Percentiles rank a stretch among this genome's conserved stretches.
Conservation (phyloP, 176 grass and related monocot species). For the Oryza officinalis region DNA sequence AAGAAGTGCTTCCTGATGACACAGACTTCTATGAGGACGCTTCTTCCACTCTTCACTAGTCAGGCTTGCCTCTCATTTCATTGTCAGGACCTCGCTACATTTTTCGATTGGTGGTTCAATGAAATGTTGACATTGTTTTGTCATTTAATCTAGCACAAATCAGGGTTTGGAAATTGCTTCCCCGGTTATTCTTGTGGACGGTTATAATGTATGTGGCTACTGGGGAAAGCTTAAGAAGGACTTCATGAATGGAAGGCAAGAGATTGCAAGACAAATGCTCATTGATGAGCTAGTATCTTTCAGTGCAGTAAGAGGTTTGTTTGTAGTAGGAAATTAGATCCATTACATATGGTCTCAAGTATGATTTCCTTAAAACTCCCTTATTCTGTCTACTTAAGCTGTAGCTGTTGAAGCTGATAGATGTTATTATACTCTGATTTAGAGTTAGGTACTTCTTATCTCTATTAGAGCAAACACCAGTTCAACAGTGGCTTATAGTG, state of each 20-base stretch:
- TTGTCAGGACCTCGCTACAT: not conserved
- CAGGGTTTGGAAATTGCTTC: conserved; percentile 69
- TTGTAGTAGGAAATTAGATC: not conserved
- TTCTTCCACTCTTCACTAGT: conserved; percentile 72
- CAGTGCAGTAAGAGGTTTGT: conserved; percentile 79
- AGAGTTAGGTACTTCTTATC: not conserved
- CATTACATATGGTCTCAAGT: not conserved
- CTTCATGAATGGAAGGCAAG: conserved; percentile 82
- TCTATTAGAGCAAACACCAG: not conserved
- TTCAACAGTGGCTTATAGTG: not conserved
- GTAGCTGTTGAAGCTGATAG: not conserved
- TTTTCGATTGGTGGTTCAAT: not conserved
- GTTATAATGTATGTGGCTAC: conserved; percentile 92
- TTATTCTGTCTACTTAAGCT: not conserved
- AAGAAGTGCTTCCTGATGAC: conserved; percentile 73
- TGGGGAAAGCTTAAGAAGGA: conserved; percentile 90
- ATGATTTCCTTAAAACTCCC: not conserved
- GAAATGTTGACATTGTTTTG: conserved; percentile 23
- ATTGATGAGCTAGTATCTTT: conserved; percentile 79
- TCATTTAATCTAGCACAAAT: conserved; percentile 59
- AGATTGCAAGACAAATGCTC: conserved; percentile 81
- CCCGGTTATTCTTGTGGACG: conserved; percentile 85
- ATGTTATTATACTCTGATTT: not conserved
- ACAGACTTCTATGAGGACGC: conserved; percentile 65
- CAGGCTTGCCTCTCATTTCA: conserved; percentile 44